A percentile compares a stretch with the other conserved stretches of the same genome.
Conservation (phyloP, 495 filamentous ascomycete species). For the Copromyces sp. region DNA sequence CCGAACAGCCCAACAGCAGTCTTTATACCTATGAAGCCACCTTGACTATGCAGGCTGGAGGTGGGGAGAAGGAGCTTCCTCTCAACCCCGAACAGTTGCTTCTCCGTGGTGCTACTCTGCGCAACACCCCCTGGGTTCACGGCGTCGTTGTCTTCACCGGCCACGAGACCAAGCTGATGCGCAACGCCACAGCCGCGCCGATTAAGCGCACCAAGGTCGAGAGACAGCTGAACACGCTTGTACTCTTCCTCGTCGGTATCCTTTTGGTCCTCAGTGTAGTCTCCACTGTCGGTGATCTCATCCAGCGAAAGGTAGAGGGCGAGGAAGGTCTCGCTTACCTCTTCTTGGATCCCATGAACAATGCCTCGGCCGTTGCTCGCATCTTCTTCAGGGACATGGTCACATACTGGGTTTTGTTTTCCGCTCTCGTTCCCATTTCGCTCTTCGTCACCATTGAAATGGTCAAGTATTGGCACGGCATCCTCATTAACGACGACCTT, state of each 20-base stretch:
- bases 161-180: slow-evolving; percentile 98
- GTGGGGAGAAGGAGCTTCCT: slow-evolving; percentile 89
- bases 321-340: slow-evolving; percentile 56
- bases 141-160: slow-evolving; percentile 96
- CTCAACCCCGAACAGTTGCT: slow-evolving; percentile 60
- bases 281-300: slow-evolving; percentile 83
- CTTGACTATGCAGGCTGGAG: slow-evolving; percentile 81
- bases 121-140: slow-evolving; percentile 97
- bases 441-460: slow-evolving; percentile 97
- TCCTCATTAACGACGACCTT: slow-evolving; percentile 90
- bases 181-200: slow-evolving; percentile 92
- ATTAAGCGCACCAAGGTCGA: slow-evolving; percentile 97
- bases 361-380: slow-evolving; percentile 45
- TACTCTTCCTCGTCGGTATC: slow-evolving; percentile 79
- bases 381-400: slow-evolving; percentile 93
- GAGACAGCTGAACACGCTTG: slow-evolving; percentile 82
- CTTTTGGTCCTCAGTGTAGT: slow-evolving; percentile 76
- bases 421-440: slow-evolving; percentile 90
- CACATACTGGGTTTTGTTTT: slow-evolving; percentile 99
- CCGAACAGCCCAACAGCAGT: slow-evolving; percentile 97
- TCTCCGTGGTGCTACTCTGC: slow-evolving; percentile 83
- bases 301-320: slow-evolving; percentile 53
- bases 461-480: slow-evolving; percentile 96
- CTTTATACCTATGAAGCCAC: slow-evolving; percentile 98
- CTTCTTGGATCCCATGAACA: slow-evolving; percentile 39